These are phyloP conservation scores for Huntiella decipiens DNA, from an alignment of 2,329 filamentous ascomycete species.

Conservation along the genomic window DNA sequence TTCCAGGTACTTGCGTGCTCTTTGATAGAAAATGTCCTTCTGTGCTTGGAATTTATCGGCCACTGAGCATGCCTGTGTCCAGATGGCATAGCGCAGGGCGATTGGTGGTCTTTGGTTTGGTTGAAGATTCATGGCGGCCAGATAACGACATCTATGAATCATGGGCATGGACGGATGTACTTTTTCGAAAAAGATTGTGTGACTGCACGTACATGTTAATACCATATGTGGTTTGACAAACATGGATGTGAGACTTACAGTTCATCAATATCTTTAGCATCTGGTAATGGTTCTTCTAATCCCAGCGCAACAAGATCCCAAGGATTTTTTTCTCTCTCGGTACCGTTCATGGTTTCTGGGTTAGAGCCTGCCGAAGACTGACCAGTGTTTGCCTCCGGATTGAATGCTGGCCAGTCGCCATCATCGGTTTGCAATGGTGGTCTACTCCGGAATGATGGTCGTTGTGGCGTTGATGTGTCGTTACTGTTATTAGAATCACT, in stretches of 20 bases:
- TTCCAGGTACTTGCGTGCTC: conserved; percentile 78
- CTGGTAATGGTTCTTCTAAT: conserved; percentile 38
- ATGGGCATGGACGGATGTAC: conserved; percentile 71
- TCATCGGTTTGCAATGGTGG: conserved; percentile 1
- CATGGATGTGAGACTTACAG: conserved; percentile 29
- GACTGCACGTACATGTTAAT: conserved; percentile 24
- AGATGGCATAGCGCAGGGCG: conserved; percentile 82
- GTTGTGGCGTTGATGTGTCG: conserved; percentile 1
- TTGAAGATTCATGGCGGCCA: conserved; percentile 77
- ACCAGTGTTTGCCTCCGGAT: not conserved
- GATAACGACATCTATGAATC: conserved; percentile 74
- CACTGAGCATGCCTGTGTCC: conserved; percentile 77
- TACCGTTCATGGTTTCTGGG: not conserved
- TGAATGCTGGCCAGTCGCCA: conserved; percentile 26
- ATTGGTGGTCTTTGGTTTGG: conserved; percentile 72
- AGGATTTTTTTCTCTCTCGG: not conserved
- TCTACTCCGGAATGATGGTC: not conserved
- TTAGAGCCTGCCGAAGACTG: not conserved
- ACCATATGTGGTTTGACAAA: not conserved
- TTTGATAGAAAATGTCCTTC: conserved; percentile 76
- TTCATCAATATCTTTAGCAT: conserved; percentile 55
- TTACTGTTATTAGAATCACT: not conserved
- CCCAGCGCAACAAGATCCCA: conserved; percentile 59
- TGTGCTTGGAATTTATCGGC: conserved; percentile 63
- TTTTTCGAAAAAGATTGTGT: conserved; percentile 79